Conservation (phyloP, 306 rosid species). For the Gastrolobium villosum region DNA sequence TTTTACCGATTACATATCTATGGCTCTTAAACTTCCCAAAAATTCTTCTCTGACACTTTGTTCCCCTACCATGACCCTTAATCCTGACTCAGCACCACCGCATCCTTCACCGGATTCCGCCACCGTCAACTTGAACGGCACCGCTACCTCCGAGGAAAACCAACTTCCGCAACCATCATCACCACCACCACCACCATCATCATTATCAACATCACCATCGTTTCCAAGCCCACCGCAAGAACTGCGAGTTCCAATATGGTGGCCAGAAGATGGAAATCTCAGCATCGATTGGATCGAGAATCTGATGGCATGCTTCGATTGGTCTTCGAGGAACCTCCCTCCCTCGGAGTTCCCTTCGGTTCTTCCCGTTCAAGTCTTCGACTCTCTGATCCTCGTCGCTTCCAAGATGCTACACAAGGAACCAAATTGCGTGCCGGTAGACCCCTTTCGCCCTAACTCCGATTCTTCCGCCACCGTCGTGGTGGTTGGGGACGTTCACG, state of each 20-base stretch:
- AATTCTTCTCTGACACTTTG: background rate
- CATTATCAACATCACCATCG: background rate
- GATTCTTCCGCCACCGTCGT: slow-evolving; percentile 46
- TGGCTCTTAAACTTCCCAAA: background rate
- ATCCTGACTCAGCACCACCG: slow-evolving; percentile 44
- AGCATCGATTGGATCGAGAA: slow-evolving; percentile 69
- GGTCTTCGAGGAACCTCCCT: slow-evolving; percentile 69
- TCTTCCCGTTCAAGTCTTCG: slow-evolving; percentile 74
- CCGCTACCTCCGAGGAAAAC: background rate
- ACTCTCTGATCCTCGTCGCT: slow-evolving; percentile 69
- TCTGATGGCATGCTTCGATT: slow-evolving; percentile 69
- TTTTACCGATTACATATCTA: too few species aligned
- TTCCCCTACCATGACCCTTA: slow-evolving; percentile 46
- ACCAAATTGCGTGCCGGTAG: slow-evolving; percentile 71
- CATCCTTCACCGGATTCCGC: slow-evolving; percentile 44
- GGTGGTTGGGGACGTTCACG: slow-evolving; percentile 85
- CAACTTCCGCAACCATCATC: background rate
- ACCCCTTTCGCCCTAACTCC: slow-evolving; percentile 53
- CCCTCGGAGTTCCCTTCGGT: slow-evolving; percentile 69
- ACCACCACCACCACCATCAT: background rate
- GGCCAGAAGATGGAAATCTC: slow-evolving; percentile 70
- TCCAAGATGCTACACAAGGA: slow-evolving; percentile 90
- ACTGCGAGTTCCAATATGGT: slow-evolving; percentile 58
- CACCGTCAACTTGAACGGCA: slow-evolving; percentile 33
- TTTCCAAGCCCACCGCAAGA: slow-evolving; percentile 48